A percentile compares a stretch with the other conserved stretches of the same genome.
Conservation (phyloP, 768 basidiomycete species). For the Psilocybe cubensis region DNA sequence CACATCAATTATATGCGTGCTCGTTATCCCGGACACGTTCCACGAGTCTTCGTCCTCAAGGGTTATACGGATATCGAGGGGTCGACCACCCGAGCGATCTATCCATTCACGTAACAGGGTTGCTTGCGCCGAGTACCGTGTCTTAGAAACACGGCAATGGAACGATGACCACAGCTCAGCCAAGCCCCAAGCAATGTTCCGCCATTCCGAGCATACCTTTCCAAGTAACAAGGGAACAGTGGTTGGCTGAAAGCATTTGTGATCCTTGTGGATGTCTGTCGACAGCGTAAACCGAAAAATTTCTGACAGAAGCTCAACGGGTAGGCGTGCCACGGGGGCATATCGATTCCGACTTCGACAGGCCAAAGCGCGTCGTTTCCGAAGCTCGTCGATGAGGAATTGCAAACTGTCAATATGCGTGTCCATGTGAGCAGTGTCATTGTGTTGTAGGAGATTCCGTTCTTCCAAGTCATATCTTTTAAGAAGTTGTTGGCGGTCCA, state of each 20-base stretch:
- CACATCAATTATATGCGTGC: constrained; percentile 6
- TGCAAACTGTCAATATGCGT: not conserved
- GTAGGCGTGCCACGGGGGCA: constrained; percentile 1
- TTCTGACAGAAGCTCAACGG: constrained; percentile 6
- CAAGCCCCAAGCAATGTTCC: constrained; percentile 9
- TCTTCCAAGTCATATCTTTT: not conserved
- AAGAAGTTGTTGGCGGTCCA: no score
- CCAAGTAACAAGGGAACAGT: constrained; percentile 4
- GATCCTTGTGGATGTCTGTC: not conserved
- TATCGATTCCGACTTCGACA: constrained; percentile 2
- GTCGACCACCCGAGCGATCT: not conserved
- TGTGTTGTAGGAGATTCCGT: not conserved
- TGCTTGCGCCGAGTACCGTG: not conserved
- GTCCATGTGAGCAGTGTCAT: not conserved
- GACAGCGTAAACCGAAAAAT: constrained; percentile 2
- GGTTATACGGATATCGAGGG: not conserved
- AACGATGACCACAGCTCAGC: constrained; percentile 8
- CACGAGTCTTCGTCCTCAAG: constrained; percentile 7
- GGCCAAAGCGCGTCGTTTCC: not conserved
- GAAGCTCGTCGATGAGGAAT: constrained; percentile 1
- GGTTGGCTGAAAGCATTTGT: not conserved
- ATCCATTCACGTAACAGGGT: constrained; percentile 4
- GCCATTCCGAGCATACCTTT: constrained; percentile 4
- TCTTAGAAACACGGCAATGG: constrained; percentile 3
- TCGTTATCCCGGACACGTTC: not conserved